Base-by-base conservation (phyloP, 225 moss, liverwort and hornwort genomes). In the Lunularia cruciata region DNA sequence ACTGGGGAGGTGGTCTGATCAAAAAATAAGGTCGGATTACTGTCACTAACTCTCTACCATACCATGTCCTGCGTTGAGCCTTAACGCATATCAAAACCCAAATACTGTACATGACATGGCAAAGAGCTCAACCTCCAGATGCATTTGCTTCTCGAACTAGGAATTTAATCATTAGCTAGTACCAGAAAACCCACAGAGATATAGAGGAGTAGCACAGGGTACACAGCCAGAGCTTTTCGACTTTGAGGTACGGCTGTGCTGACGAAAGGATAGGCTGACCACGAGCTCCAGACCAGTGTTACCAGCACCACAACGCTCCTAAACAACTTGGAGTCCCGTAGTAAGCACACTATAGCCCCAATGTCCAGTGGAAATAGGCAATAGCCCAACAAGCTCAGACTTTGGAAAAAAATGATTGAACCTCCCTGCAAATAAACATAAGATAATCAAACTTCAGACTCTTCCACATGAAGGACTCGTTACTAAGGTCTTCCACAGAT, bases 231-330 rank as follows among this genome's bases (percentile, higher is more conserved):
- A 74, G 92, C 88, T 70, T 92, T 98, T 76, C 92, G 86, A 63
- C 82, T 89, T 30, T 82, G 74, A 49, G 92, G 87, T 31, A 92
- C 92, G n/a, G 96, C 96, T 20, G 90, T 92, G 85, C 96, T 98
- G 73, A 98, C 96, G 70, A 98, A 98, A 26, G 96, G 96, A 73
- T 98, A 92, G 16, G 96, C 92, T 69, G 96, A 92, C 96, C 96
- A 98, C 39, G 96, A 98, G 79, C 96, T 98, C 96, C 96, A 93
- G 8, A 87, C 83, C 57, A 98, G 72, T 52, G 92, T 89, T 35
- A 98, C 74, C 43, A 89, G 72, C 43, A 98, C 87, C 42, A 90
- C 92, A 48, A 92, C 36, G 78, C 90, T 90, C 74, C 96, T 87
- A 69, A 98, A 98, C 55, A 80, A 40, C 77, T 98, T 98, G 20